Evolutionary conservation across 2,329 filamentous ascomycete species (phyloP).

Genomic region (Aspergillus sclerotialis): DNA sequence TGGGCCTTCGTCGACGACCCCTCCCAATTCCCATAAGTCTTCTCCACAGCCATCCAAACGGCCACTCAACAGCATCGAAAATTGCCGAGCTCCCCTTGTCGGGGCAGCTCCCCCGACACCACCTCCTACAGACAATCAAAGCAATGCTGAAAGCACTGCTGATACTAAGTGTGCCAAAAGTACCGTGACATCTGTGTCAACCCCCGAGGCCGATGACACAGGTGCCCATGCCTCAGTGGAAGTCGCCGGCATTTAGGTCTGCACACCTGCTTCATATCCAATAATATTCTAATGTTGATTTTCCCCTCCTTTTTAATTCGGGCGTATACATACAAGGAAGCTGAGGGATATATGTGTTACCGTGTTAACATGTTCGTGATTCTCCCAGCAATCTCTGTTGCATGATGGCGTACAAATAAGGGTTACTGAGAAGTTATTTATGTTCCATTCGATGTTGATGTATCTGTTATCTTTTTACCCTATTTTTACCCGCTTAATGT

Average conservation of each 20-base stretch:
- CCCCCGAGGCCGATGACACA: conserved; percentile 21
- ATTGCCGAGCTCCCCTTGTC: conserved; percentile 43
- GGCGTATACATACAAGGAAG: conserved; percentile 32
- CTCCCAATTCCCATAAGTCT: conserved; percentile 34
- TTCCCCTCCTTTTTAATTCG: conserved; percentile 23
- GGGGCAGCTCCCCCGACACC: conserved; percentile 56
- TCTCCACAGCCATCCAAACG: conserved; percentile 30
- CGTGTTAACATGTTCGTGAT: too few relatives aligned
- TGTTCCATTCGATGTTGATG: conserved; percentile 11
- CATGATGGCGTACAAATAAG: conserved; percentile 27
- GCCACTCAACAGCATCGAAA: conserved; percentile 22
- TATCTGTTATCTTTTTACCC: conserved; percentile 4
- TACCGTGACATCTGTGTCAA: conserved; percentile 26
- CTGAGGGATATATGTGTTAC: conserved; percentile 25
- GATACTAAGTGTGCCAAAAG: conserved; percentile 28
- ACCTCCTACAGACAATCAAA: conserved; percentile 63
- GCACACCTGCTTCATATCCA: conserved; percentile 4
- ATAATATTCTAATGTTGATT: conserved; percentile 10
- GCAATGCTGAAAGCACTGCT: conserved; percentile 43
- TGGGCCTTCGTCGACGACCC: conserved; percentile 30
- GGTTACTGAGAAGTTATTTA: conserved; percentile 13
- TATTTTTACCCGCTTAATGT: conserved; percentile 5
- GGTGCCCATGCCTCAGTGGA: conserved; percentile 19
- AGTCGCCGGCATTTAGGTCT: conserved; percentile 16
- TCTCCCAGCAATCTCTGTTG: conserved; percentile 20